Conservation (phyloP, 495 filamentous ascomycete species). For the Daldinia caldariorum region DNA sequence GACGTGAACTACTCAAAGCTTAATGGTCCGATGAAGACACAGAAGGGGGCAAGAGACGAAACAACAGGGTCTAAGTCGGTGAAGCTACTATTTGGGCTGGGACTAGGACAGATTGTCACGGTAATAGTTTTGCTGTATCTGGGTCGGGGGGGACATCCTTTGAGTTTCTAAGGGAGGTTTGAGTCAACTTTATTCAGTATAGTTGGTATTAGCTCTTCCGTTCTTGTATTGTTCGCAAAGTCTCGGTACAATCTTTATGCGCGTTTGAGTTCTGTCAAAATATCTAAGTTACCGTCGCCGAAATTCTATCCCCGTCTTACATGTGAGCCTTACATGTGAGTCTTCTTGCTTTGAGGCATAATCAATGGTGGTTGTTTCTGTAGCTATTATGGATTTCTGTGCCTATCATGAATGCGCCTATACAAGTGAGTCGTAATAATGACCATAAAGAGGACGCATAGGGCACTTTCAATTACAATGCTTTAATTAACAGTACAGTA, state of each 20-base stretch:
- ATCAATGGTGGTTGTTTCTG: not conserved
- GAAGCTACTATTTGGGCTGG: conserved; percentile 36
- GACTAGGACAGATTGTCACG: conserved; percentile 32
- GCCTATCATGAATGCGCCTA: no score
- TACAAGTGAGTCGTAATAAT: no score
- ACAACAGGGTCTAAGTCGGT: conserved; percentile 25
- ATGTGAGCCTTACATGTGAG: not conserved
- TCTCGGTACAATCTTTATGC: not conserved
- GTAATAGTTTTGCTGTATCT: conserved; percentile 32
- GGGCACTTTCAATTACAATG: no score
- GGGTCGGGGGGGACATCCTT: conserved; percentile 24
- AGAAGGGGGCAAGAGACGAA: not conserved
- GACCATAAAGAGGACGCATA: no score
- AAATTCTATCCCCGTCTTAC: not conserved
- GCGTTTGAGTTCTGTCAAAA: not conserved
- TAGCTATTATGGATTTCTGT: no score
- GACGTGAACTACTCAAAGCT: conserved; percentile 14
- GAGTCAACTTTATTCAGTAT: conserved; percentile 8
- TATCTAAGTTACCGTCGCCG: not conserved
- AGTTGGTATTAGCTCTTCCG: not conserved
- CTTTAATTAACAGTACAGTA: no score
- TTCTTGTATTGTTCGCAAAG: no score
- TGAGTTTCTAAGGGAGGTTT: conserved; percentile 29
- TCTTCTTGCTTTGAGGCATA: not conserved
- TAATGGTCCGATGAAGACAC: not conserved